These are phyloP conservation scores for Verbascum thapsus DNA, from an alignment of 257 asterid genomes.

Conservation along the genomic window DNA sequence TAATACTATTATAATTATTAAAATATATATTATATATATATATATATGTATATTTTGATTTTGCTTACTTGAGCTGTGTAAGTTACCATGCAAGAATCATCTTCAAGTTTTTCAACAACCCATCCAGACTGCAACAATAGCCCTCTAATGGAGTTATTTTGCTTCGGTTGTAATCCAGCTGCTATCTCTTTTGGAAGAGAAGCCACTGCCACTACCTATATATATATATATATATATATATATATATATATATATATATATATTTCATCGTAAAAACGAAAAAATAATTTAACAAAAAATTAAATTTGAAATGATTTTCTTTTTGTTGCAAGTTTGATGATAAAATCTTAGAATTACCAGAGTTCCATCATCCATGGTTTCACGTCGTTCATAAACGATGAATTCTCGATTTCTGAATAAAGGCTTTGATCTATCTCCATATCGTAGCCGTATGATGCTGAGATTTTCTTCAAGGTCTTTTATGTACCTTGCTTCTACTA, in stretches of 20 bases:
- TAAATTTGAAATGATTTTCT: background rate
- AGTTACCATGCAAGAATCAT: conserved; percentile 89
- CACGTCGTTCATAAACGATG: conserved; percentile 85
- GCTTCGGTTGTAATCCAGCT: conserved; percentile 81
- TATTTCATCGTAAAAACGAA: too few relatives aligned
- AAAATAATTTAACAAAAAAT: too few relatives aligned
- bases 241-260: too few relatives aligned
- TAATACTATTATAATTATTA: too few relatives aligned
- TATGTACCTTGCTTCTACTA: conserved; percentile 77
- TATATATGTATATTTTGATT: background rate
- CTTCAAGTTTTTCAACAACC: conserved; percentile 86
- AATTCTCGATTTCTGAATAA: conserved; percentile 91
- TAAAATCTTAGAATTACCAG: conserved; percentile 40
- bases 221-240: too few relatives aligned
- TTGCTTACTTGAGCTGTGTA: conserved; percentile 77
- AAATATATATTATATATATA: too few relatives aligned
- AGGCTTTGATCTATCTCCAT: conserved; percentile 80
- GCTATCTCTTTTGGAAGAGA: conserved; percentile 95
- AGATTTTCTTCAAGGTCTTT: conserved; percentile 78
- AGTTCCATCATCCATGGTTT: conserved; percentile 95
- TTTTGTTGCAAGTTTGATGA: background rate
- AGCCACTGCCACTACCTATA: conserved; percentile 93
- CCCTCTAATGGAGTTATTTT: conserved; percentile 77
- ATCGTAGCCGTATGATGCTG: conserved; percentile 74
- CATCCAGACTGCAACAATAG: conserved; percentile 85